These are phyloP conservation scores for Penicilliopsis zonata DNA, from an alignment of 495 filamentous ascomycete genomes.

Conservation along the genomic window DNA sequence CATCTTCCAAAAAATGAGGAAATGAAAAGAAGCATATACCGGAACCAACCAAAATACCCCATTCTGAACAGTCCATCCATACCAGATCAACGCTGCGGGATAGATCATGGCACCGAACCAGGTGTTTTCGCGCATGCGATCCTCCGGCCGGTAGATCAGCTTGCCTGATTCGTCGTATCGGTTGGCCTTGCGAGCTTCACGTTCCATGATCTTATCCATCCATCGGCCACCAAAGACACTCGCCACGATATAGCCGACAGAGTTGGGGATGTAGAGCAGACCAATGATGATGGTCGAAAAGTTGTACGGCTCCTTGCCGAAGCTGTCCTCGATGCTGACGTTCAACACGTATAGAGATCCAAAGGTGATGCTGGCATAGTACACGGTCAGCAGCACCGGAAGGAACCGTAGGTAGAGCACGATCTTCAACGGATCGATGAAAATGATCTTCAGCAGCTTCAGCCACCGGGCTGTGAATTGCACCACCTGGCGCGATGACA, in stretches of 20 bases:
- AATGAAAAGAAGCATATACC: conserved; percentile 38
- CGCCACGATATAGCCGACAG: conserved; percentile 64
- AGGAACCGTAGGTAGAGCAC: conserved; percentile 71
- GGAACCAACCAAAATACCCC: conserved; percentile 49
- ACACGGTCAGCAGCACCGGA: conserved; percentile 68
- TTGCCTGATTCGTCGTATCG: conserved; percentile 60
- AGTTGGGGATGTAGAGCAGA: conserved; percentile 70
- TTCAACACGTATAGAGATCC: conserved; percentile 77
- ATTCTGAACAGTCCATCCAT: conserved; percentile 51
- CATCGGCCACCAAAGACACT: conserved; percentile 69
- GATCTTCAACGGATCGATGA: conserved; percentile 73
- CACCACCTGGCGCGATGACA: conserved; percentile 52
- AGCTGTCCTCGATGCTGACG: conserved; percentile 68
- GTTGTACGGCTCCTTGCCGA: conserved; percentile 60
- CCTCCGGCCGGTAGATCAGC: conserved; percentile 67
- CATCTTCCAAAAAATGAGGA: not conserved
- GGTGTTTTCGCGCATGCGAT: conserved; percentile 82
- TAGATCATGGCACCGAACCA: conserved; percentile 70
- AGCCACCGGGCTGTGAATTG: conserved; percentile 39
- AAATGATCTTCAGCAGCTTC: conserved; percentile 45
- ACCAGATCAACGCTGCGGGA: conserved; percentile 54
- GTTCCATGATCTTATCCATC: conserved; percentile 84
- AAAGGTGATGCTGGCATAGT: conserved; percentile 74
- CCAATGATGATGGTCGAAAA: conserved; percentile 64
- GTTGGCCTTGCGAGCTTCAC: conserved; percentile 60